Percentiles rank a stretch among this genome's conserved stretches.
phyloP scores from a whole-genome alignment of 164 flowering plant species.

The Vitis rupestris region DNA sequence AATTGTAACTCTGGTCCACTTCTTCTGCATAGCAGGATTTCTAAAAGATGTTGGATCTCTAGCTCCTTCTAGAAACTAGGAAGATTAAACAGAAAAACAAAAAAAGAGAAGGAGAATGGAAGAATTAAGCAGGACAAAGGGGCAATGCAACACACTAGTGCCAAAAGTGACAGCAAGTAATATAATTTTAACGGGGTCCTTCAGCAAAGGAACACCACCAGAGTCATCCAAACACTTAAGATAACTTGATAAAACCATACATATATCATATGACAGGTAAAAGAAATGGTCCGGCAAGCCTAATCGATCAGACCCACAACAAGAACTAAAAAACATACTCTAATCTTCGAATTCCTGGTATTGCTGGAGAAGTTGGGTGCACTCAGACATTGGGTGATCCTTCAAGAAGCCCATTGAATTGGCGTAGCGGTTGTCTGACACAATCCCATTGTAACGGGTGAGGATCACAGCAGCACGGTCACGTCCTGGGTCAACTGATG shows the following conservation, averaged over 20 bases:
- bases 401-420: slow-evolving; percentile 57
- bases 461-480: slow-evolving; percentile 67
- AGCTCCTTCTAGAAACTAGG: no score
- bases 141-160: background rate
- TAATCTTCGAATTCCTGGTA: slow-evolving; percentile 41
- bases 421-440: slow-evolving; percentile 44
- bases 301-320: background rate
- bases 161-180: background rate
- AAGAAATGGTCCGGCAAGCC: background rate
- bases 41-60: background rate
- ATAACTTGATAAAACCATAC: background rate
- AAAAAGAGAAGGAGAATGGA: background rate
- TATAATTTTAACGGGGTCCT: background rate
- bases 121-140: background rate
- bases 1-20: background rate
- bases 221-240: no score
- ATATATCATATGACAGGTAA: background rate
- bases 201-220: background rate
- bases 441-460: slow-evolving; percentile 61
- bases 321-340: slow-evolving; percentile 4
- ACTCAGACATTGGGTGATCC: slow-evolving; percentile 38
- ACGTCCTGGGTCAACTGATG: slow-evolving; percentile 37
- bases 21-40: background rate
- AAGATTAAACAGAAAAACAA: background rate
- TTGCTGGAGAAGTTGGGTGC: slow-evolving; percentile 45